Conservation (phyloP, 768 basidiomycete genomes). For the Pleurotus sapidus region DNA sequence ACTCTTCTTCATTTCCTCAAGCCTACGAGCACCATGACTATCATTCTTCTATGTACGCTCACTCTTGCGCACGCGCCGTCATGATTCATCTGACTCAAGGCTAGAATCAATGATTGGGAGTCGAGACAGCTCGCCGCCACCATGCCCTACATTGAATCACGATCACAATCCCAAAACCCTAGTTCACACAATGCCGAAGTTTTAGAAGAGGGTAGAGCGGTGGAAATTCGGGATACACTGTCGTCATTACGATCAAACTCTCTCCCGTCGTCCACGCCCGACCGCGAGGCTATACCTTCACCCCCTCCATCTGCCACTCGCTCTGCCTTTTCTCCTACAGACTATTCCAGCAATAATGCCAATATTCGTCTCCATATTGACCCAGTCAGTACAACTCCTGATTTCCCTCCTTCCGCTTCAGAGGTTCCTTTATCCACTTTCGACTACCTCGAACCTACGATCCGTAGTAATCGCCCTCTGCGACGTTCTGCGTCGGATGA, state of each 20-base stretch:
- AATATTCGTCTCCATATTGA: neutral
- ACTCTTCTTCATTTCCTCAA: constrained; percentile 1
- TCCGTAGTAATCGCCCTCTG: neutral
- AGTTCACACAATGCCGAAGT: constrained; percentile 1
- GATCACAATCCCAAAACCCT: constrained; percentile 6
- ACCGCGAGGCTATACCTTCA: neutral
- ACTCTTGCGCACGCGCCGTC: neutral
- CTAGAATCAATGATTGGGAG: constrained; percentile 5
- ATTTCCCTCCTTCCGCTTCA: constrained; percentile 3
- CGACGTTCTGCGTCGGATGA: neutral
- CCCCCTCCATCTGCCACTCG: neutral
- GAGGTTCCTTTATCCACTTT: constrained; percentile 2
- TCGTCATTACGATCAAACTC: constrained; percentile 2
- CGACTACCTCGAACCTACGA: neutral
- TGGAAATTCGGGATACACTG: constrained; percentile 4
- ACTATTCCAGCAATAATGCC: neutral
- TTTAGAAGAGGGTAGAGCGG: constrained; percentile 1
- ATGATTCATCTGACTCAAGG: neutral
- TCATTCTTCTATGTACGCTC: constrained; percentile 8
- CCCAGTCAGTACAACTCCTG: neutral
- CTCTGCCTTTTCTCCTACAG: neutral
- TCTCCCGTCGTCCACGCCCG: constrained; percentile 1
- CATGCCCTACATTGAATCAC: constrained; percentile 5
- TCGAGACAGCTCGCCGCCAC: neutral
- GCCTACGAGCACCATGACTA: constrained; percentile 1